phyloP scores from a whole-genome alignment of 768 basidiomycete species.

The Leccinum subtestaceum region DNA sequence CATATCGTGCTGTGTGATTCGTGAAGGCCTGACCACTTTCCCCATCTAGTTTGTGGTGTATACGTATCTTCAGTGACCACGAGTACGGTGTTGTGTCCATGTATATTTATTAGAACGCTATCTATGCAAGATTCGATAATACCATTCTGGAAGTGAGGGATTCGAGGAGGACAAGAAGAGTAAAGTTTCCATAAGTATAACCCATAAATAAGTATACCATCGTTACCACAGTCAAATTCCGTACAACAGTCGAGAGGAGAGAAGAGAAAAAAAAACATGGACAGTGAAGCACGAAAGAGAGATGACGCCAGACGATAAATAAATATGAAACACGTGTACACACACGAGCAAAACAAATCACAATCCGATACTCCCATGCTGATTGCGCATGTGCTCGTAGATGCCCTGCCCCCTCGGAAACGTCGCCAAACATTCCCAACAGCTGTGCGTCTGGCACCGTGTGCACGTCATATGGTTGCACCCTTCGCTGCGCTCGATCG shows the following conservation, averaged over 20 bases:
- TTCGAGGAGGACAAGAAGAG: not conserved
- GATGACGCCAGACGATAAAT: not conserved
- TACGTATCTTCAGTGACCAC: constrained; percentile 27
- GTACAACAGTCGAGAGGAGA: constrained; percentile 15
- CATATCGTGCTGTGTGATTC: not conserved
- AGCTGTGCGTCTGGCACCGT: constrained; percentile 72
- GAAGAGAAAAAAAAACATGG: not conserved
- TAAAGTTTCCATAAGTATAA: constrained; percentile 21
- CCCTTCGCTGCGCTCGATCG: constrained; percentile 71
- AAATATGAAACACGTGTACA: not conserved
- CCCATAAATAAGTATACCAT: constrained; percentile 20
- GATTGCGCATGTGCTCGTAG: constrained; percentile 72
- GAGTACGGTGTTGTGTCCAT: not conserved
- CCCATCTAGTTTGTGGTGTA: constrained; percentile 40
- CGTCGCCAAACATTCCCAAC: constrained; percentile 75
- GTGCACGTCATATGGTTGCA: constrained; percentile 85
- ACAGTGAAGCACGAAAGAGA: constrained; percentile 7
- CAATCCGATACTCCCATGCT: constrained; percentile 64
- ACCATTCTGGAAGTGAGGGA: not conserved
- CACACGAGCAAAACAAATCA: constrained; percentile 2
- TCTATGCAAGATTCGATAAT: constrained; percentile 5
- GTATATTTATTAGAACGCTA: constrained; percentile 22
- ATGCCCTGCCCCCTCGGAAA: constrained; percentile 67
- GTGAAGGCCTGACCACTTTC: not conserved
- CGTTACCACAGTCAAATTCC: not conserved